phyloP scores from a whole-genome alignment of 768 basidiomycete species.

The Mycena venus region DNA sequence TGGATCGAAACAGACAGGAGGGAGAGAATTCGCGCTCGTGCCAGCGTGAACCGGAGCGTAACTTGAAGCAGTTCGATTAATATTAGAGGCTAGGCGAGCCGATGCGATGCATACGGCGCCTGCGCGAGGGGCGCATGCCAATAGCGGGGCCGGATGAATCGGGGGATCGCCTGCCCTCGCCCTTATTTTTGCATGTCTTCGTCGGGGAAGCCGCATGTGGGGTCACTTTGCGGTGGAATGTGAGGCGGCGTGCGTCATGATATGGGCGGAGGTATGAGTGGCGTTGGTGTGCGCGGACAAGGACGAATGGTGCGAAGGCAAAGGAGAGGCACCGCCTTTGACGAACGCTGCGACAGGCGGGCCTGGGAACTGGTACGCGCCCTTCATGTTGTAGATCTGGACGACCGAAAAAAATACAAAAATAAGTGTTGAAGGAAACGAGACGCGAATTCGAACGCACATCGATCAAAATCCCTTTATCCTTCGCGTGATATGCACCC shows the following conservation, averaged over 20 bases:
- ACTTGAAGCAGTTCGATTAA: too few species aligned
- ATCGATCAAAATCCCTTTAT: slow-evolving; percentile 50
- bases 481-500: slow-evolving; percentile 39
- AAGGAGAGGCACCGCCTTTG: not conserved
- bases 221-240: not conserved
- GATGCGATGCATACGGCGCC: too few species aligned
- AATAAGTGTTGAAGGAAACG: not conserved
- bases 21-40: too few species aligned
- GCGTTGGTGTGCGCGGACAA: not conserved
- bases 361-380: slow-evolving; percentile 48
- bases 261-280: not conserved
- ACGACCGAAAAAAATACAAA: not conserved
- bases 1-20: too few species aligned
- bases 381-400: slow-evolving; percentile 36
- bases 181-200: not conserved
- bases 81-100: too few species aligned
- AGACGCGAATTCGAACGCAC: not conserved
- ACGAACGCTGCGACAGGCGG: slow-evolving; percentile 49
- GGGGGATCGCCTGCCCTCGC: not conserved
- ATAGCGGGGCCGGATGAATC: not conserved
- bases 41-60: too few species aligned
- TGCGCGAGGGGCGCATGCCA: too few species aligned
- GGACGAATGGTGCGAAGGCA: not conserved
- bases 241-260: too few species aligned
- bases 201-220: not conserved